Evolutionary conservation across 257 asterid species (phyloP).

Genomic region (Avicennia marina): DNA sequence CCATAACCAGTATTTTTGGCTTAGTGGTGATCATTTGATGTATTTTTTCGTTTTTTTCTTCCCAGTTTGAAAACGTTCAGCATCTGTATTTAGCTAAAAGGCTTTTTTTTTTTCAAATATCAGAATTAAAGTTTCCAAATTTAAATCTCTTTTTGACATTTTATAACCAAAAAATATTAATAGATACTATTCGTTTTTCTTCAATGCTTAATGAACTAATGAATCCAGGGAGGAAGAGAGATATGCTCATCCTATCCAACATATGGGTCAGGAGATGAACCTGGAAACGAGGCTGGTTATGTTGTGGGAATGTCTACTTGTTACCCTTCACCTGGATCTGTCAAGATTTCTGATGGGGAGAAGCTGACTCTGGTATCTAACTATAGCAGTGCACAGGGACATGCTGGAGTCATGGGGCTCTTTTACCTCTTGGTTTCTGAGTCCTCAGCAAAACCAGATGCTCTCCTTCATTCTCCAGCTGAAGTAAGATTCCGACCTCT

Average conservation of each 20-base stretch:
- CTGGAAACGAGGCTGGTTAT: constrained; percentile 75
- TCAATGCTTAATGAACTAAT: not conserved
- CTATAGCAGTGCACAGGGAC: constrained; percentile 41
- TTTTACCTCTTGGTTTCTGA: constrained; percentile 66
- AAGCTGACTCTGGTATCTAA: constrained; percentile 52
- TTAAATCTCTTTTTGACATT: too few species aligned
- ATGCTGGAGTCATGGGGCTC: constrained; percentile 75
- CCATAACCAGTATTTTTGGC: too few species aligned
- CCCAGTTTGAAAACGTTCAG: too few species aligned
- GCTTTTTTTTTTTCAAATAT: too few species aligned
- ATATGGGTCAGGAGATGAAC: constrained; percentile 56
- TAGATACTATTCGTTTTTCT: too few species aligned
- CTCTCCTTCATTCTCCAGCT: too few species aligned
- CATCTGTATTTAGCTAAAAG: too few species aligned
- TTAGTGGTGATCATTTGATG: too few species aligned
- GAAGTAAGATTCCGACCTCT: too few species aligned
- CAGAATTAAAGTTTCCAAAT: too few species aligned
- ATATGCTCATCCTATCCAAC: constrained; percentile 61
- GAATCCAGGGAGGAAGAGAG: constrained; percentile 60
- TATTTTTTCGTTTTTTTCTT: too few species aligned
- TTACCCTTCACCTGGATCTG: constrained; percentile 70
- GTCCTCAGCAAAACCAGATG: constrained; percentile 11
- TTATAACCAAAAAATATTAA: too few species aligned
- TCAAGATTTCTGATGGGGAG: constrained; percentile 59
- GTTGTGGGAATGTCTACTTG: constrained; percentile 79